Conservation (phyloP, 1,284 basidiomycete genomes). For the Cystobasidium pallidum region DNA sequence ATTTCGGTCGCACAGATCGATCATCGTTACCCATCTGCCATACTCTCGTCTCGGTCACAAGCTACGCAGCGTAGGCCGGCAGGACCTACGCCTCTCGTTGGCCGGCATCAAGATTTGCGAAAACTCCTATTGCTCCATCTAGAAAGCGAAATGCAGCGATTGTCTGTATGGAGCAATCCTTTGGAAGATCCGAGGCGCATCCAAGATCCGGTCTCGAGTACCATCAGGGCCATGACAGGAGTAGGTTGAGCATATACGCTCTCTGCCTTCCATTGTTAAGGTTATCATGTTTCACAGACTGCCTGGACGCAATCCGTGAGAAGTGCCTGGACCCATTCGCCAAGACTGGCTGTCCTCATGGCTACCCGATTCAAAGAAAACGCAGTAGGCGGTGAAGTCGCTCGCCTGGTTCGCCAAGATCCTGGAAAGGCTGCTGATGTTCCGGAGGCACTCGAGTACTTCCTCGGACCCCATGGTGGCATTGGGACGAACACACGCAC, state of each 20-base stretch:
- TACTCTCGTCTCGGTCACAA: conserved; percentile 1
- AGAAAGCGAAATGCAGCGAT: conserved; percentile 84
- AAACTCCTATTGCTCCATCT: conserved; percentile 77
- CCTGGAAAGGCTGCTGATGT: conserved; percentile 72
- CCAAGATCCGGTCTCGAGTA: conserved; percentile 60
- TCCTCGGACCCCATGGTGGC: conserved; percentile 75
- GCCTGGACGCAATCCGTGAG: conserved; percentile 69
- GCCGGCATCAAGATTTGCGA: conserved; percentile 60
- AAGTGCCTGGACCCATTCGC: conserved; percentile 80
- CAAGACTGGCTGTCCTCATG: conserved; percentile 79
- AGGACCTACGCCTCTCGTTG: background rate
- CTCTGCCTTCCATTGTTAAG: background rate
- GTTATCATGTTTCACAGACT: conserved; percentile 61
- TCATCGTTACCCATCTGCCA: conserved; percentile 21
- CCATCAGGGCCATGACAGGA: conserved; percentile 2
- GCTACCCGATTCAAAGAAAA: conserved; percentile 80
- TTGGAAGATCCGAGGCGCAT: conserved; percentile 73
- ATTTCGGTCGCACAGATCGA: conserved; percentile 4
- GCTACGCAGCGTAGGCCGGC: background rate
- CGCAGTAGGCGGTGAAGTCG: conserved; percentile 69
- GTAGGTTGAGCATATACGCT: background rate
- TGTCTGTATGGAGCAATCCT: conserved; percentile 91
- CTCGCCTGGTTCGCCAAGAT: conserved; percentile 72
- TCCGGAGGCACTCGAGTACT: conserved; percentile 76
- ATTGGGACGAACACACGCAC: conserved; percentile 60